phyloP scores from a whole-genome alignment of 768 basidiomycete species.

The Macrolepiota albuminosa region DNA sequence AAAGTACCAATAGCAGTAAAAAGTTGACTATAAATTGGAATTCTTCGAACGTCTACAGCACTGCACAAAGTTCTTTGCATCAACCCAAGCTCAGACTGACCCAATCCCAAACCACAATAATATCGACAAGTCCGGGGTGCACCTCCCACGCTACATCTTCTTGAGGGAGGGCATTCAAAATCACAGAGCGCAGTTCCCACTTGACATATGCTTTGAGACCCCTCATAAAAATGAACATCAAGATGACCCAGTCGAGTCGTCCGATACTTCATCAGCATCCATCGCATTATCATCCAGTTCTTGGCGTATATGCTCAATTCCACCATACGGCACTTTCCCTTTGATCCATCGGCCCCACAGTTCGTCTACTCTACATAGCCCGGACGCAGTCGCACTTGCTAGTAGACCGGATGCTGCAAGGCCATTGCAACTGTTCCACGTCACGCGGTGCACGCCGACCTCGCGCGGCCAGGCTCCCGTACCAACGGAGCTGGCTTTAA shows the following conservation, averaged over 20 bases:
- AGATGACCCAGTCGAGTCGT: slow-evolving; percentile 23
- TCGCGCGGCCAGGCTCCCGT: slow-evolving; percentile 78
- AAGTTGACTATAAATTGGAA: too few species aligned
- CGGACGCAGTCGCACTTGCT: slow-evolving; percentile 79
- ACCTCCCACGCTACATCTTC: too few species aligned
- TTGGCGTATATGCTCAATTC: slow-evolving; percentile 55
- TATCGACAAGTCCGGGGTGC: too few species aligned
- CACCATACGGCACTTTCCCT: slow-evolving; percentile 61
- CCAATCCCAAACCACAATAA: too few species aligned
- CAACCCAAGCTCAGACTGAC: too few species aligned
- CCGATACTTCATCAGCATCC: slow-evolving; percentile 34
- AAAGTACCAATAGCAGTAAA: too few species aligned
- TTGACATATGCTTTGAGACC: too few species aligned
- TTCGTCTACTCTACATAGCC: slow-evolving; percentile 82
- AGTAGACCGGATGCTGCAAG: slow-evolving; percentile 53
- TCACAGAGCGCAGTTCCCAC: too few species aligned
- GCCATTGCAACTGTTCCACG: slow-evolving; percentile 80
- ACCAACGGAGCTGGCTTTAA: slow-evolving; percentile 27
- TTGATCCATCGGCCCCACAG: slow-evolving; percentile 71
- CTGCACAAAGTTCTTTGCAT: too few species aligned
- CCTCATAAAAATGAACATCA: background rate
- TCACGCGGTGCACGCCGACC: slow-evolving; percentile 70
- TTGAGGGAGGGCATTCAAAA: too few species aligned
- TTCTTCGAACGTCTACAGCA: too few species aligned
- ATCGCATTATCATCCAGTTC: slow-evolving; percentile 47